Evolutionary conservation across 2,329 filamentous ascomycete species (phyloP).

Genomic region (Penicillium sp.): DNA sequence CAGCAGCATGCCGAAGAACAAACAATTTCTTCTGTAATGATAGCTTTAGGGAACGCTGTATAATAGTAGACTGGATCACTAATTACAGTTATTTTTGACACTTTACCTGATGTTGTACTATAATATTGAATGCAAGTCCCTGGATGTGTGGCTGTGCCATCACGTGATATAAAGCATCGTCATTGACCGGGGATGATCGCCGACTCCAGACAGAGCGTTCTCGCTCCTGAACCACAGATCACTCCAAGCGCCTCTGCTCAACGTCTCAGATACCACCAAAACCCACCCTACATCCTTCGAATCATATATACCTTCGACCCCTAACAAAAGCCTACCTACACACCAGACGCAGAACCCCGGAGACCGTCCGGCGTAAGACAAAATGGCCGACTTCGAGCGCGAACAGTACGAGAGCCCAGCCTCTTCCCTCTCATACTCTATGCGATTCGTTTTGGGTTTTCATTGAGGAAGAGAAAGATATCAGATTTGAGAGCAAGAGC

Average conservation of each 20-base stretch:
- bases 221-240: neutral
- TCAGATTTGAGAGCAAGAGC: neutral
- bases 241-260: neutral
- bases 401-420: constrained; percentile 58
- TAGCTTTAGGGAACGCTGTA: constrained; percentile 2
- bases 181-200: constrained; percentile 10
- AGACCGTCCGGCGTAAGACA: constrained; percentile 17
- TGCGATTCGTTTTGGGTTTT: neutral
- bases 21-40: neutral
- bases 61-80: constrained; percentile 13
- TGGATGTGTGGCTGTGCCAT: constrained; percentile 8
- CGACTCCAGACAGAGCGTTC: constrained; percentile 3
- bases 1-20: neutral
- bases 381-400: constrained; percentile 79
- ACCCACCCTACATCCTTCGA: neutral
- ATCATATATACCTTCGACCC: neutral
- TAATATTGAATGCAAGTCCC: neutral
- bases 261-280: neutral
- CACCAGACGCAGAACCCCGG: neutral
- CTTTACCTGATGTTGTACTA: neutral
- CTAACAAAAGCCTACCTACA: neutral
- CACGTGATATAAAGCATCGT: constrained; percentile 10
- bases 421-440: neutral
- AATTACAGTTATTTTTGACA: constrained; percentile 2
- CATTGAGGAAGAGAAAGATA: neutral